Base-by-base conservation (phyloP, 2,329 filamentous ascomycete species). In the Chrysosporium queenslandicum region DNA sequence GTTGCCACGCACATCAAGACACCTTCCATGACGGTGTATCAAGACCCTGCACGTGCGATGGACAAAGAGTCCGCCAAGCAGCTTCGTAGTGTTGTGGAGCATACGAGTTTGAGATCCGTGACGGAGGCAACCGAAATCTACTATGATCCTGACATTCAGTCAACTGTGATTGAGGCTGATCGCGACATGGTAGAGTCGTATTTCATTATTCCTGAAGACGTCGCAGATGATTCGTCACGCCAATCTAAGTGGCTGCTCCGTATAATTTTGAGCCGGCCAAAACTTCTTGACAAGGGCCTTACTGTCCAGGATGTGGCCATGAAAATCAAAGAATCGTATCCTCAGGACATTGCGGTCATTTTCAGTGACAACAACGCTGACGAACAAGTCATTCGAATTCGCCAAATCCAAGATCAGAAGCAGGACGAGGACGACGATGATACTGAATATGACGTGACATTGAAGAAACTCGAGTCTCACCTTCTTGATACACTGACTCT, bases 361-460 rank as follows among this genome's bases (percentile, higher is more conserved):
- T 95, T 94, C 76, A 95, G 89, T 70, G 92, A 98, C 69, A 92
- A 96, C 75, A 98, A 98, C 68, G 90, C 91, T 8, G 90, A 96
- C 58, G 83, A 94, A 66, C 89, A 94, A 67, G 85, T 97, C 42
- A 88, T 98, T 61, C 92, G 92, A 67, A 85, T 96, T 58, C 86
- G 92, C 58, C 85, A 90, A 62, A 81, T 94, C 56, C 75, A 78
- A 61, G 76, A 81, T 56, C 78, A 80, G 46, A 83, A 85, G 46
- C 81, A 83, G 42, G 85, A 87, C 64, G 85, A 86, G 11, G 86
- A 91, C 8, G 83, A 85, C 34, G 77, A 81, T 16, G 79, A 78
- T 50, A 80, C 86, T 53, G 86, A 94, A 63, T 89, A 96, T 58
- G 91, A 97, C 66, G 85, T 86, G 53, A 92, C 94, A 75, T 78